A percentile compares a stretch with the other conserved stretches of the same genome.
These are phyloP conservation scores for Avena insularis DNA, from an alignment of 176 grass and related monocot genomes.

Conservation along the genomic window DNA sequence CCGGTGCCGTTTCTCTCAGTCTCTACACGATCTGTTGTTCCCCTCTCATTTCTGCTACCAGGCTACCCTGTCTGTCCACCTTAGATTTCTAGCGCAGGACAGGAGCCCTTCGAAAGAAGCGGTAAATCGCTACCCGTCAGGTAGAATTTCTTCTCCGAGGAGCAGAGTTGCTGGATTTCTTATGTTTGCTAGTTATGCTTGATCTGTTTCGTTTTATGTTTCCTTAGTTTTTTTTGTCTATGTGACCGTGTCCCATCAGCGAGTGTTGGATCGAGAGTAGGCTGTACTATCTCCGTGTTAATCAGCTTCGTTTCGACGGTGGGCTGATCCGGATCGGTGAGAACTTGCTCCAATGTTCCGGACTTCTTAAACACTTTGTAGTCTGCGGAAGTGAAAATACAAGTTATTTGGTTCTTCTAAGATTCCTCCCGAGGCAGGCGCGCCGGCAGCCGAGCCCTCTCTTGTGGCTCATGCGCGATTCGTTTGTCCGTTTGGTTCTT, in stretches of 20 bases:
- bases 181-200: too few species aligned
- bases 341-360: neutral
- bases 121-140: too few species aligned
- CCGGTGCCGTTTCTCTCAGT: neutral
- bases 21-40: neutral
- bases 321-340: neutral
- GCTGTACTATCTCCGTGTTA: neutral
- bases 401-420: neutral
- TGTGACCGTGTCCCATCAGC: too few species aligned
- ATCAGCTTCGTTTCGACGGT: neutral
- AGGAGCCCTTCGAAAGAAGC: too few species aligned
- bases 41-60: neutral
- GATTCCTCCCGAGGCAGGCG: neutral
- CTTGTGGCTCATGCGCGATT: neutral
- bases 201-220: too few species aligned
- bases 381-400: neutral
- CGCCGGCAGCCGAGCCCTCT: neutral
- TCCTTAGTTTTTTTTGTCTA: too few species aligned
- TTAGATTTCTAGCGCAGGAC: neutral
- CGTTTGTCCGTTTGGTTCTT: slow-evolving; percentile 17
- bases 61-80: too few species aligned
- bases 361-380: neutral
- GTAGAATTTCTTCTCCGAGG: too few species aligned
- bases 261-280: too few species aligned
- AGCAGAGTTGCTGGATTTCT: too few species aligned